Evolutionary conservation across 2,329 filamentous ascomycete species (phyloP), one percentile per base, ranked within the genome.

Genomic region (Clarireedia sp.): DNA sequence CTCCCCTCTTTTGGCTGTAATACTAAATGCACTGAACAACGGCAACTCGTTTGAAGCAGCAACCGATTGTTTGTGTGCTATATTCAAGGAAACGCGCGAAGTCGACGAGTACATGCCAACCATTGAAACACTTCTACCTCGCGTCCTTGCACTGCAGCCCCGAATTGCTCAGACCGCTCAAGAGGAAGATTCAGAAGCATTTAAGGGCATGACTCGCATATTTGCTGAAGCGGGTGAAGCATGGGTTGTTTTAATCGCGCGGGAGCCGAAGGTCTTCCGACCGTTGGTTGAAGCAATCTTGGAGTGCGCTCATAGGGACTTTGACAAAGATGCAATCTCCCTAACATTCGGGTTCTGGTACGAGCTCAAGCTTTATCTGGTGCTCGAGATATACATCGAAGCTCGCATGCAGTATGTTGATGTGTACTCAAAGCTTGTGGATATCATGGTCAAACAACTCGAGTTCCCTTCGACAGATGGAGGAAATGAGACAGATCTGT

Each of bases 311-410:
- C 82, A 87, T 10, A 81, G 87, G 62, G 94, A 99, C 70, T 85
- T 84, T 68, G 92, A 96, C 53, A 83, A 87, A 59, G 94, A 99
- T 62, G 90, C 91, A 4, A 90, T 99, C 60, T 89, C 90, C 53
- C 84, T 94, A 66, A 99, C 95, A 0, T 99, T 99, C 72, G 84
- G 83, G 63, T 97, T 99, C 74, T 99, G 94, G 94, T 97, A 95
- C 69, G 94, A 99, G 68, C 79, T 99, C 47, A 99, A 99, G 76
- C 90, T 96, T 70, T 96, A 95, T 69, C 78, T 99, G 48, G 90
- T 91, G 1, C 73, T 99, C 52, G 92, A 97, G 37, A 86, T 86
- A 62, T 99, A 96, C 69, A 87, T 89, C 51, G 81, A 90, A 64
- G 87, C 91, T 41, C 83, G 91, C 51, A 71, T 90, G 60, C 79